Base-by-base conservation (phyloP, 352 stramenopile species). In the Globisporangium acanthophoron region DNA sequence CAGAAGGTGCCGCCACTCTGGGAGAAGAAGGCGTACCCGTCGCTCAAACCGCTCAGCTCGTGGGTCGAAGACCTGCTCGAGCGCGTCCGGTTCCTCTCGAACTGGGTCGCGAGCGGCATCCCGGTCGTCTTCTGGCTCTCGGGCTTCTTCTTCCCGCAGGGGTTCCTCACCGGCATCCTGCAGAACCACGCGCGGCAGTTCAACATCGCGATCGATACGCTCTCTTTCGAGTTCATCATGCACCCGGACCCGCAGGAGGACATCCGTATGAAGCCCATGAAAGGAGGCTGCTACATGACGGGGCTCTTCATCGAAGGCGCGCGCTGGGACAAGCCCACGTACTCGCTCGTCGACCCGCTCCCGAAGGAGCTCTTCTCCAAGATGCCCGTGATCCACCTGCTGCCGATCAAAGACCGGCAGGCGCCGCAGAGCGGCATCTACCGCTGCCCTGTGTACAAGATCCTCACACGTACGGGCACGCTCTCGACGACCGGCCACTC, bases 401-500 rank as follows among this genome's bases (percentile, higher is more conserved):
- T 93, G 46, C 88, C 88, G 8, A 76, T 80, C 37, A 73, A 90
- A 50, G 73, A 98, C 57, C 81, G 93, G 29, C 71, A 85, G 59
- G 73, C 76, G 0, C 81, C 88, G 1, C 78, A 82, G 24, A 77
- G 79, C 49, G 85, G 87, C 41, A 84, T 98, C 49, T 98, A 98
- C 53, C 88, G 90, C 21, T 97, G 91, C 46, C 94, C 94, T 0
- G 86, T 98, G 33, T 98, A 98, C 76, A 98, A 98, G 70, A 95
- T 98, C 44, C 79, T 98, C 49, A 97, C 87, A 21, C 74, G 94
- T 49, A 86, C 87, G 53, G 95, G 95, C 31, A 98, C 90, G 40
- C 70, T 98, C 15, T 97, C 91, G 1, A 98, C 96, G 16, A 98
- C 96, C 0, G 96, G 96, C 44, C 96, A 98, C 67, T 97, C 87